Conservation (phyloP, 192 early-diverging fungal genomes). For the Martensiomyces pterosporus region DNA sequence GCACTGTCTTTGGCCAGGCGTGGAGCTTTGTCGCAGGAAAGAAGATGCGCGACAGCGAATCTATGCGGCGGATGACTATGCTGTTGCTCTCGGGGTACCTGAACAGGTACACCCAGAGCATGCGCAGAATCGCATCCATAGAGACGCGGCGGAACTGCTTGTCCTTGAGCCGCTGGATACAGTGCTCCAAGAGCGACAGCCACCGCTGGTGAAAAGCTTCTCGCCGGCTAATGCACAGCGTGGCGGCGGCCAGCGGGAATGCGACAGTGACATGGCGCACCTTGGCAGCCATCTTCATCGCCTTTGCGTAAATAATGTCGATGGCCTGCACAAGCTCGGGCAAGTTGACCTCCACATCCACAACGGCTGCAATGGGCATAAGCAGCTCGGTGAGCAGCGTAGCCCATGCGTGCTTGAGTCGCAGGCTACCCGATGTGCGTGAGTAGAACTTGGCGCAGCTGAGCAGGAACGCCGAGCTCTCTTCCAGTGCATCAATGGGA, state of each 20-base stretch:
- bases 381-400: slow-evolving; percentile 87
- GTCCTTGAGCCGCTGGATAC: slow-evolving; percentile 71
- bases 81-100: slow-evolving; percentile 71
- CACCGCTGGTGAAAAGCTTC: slow-evolving; percentile 87
- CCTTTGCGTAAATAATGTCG: slow-evolving; percentile 85
- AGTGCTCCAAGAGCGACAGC: slow-evolving; percentile 62
- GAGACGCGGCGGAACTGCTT: slow-evolving; percentile 69
- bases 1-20: slow-evolving; percentile 52
- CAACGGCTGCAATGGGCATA: slow-evolving; percentile 86
- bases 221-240: slow-evolving; percentile 84
- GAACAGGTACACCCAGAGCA: slow-evolving; percentile 94
- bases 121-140: slow-evolving; percentile 70
- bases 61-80: slow-evolving; percentile 44
- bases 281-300: slow-evolving; percentile 85
- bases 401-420: slow-evolving; percentile 88
- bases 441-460: slow-evolving; percentile 84
- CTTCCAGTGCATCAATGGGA: slow-evolving; percentile 88
- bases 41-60: slow-evolving; percentile 48
- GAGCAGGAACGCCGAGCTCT: slow-evolving; percentile 90
- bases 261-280: slow-evolving; percentile 74
- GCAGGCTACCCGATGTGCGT: slow-evolving; percentile 68
- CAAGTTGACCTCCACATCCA: slow-evolving; percentile 89
- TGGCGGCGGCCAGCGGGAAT: slow-evolving; percentile 79
- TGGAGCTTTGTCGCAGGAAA: slow-evolving; percentile 51
- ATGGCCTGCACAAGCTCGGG: slow-evolving; percentile 91